Evolutionary conservation across 148 eudicot genomes (phyloP).

Genomic region (Pouteria glomerata): DNA sequence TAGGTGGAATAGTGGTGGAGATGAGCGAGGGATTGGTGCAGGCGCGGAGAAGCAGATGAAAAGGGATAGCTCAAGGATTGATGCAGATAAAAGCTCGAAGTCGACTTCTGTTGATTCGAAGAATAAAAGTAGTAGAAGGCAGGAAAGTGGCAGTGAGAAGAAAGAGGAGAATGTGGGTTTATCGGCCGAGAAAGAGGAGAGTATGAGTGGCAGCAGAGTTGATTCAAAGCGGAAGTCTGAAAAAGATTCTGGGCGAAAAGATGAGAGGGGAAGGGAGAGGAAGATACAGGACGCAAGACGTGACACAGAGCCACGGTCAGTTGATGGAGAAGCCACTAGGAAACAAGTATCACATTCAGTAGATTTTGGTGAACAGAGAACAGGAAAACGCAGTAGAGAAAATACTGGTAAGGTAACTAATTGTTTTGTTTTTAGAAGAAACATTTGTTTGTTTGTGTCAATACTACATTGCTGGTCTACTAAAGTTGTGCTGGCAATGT

Average conservation of each 20-base stretch:
- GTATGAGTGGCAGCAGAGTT: slow-evolving; percentile 42
- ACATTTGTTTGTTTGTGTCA: not conserved
- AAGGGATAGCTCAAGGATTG: slow-evolving; percentile 24
- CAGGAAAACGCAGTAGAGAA: slow-evolving; percentile 43
- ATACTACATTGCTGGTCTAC: slow-evolving; percentile 1
- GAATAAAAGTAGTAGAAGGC: slow-evolving; percentile 52
- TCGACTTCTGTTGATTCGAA: slow-evolving; percentile 45
- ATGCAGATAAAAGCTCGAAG: slow-evolving; percentile 15
- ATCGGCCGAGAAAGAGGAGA: slow-evolving; percentile 39
- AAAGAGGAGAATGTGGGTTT: slow-evolving; percentile 27
- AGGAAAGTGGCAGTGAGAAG: slow-evolving; percentile 34
- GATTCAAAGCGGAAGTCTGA: slow-evolving; percentile 73
- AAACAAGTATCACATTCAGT: slow-evolving; percentile 33
- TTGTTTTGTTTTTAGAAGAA: slow-evolving; percentile 17
- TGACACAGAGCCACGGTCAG: slow-evolving; percentile 21
- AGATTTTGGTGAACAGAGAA: slow-evolving; percentile 37
- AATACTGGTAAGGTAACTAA: slow-evolving; percentile 72
- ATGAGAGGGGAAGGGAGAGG: slow-evolving; percentile 54
- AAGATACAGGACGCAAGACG: slow-evolving; percentile 39
- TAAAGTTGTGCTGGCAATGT: not conserved
- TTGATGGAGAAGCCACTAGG: too few species aligned
- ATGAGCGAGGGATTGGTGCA: too few species aligned
- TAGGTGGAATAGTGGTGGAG: slow-evolving; percentile 68
- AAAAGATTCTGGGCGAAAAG: slow-evolving; percentile 46
- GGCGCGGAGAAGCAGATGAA: slow-evolving; percentile 29